A percentile compares a stretch with the other conserved stretches of the same genome.
phyloP scores from a whole-genome alignment of 2,329 filamentous ascomycete species.

The Cordyceps cicadae region DNA sequence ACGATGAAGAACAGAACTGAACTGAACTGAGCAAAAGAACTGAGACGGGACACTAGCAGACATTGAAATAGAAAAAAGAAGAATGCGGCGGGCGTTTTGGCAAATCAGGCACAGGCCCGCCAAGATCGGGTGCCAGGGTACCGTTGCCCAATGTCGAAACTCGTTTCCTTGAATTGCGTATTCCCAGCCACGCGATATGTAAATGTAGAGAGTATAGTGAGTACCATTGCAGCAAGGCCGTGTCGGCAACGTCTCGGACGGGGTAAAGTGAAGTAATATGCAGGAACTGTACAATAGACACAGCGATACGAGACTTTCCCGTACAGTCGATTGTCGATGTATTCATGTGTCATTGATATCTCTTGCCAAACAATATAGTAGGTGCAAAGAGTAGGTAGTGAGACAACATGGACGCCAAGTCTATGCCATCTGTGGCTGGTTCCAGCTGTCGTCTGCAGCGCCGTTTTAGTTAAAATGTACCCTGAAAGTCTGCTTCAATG shows the following conservation, averaged over 20 bases:
- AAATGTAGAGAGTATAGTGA: not conserved
- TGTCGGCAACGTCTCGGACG: not conserved
- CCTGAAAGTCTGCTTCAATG: not conserved
- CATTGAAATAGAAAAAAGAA: not conserved
- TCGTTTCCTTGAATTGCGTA: not conserved
- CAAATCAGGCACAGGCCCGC: not conserved
- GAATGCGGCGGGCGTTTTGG: not conserved
- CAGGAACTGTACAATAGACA: not conserved
- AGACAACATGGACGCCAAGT: not conserved
- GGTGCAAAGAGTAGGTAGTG: not conserved
- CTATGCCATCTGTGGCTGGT: not conserved
- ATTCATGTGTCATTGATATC: no score
- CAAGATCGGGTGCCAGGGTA: not conserved
- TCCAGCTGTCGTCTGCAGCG: not conserved
- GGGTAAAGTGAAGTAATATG: not conserved
- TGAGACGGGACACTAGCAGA: not conserved
- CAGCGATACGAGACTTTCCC: not conserved
- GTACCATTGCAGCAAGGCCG: no score
- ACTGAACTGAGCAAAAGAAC: not conserved
- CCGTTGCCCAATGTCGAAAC: not conserved
- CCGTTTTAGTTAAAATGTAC: not conserved
- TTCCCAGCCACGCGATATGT: slow-evolving; percentile 5
- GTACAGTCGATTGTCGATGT: not conserved
- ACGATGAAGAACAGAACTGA: not conserved
- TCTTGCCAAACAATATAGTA: not conserved